Evolutionary conservation across 164 flowering plant species (phyloP).

Genomic region (Magnolia kwangsiensis): DNA sequence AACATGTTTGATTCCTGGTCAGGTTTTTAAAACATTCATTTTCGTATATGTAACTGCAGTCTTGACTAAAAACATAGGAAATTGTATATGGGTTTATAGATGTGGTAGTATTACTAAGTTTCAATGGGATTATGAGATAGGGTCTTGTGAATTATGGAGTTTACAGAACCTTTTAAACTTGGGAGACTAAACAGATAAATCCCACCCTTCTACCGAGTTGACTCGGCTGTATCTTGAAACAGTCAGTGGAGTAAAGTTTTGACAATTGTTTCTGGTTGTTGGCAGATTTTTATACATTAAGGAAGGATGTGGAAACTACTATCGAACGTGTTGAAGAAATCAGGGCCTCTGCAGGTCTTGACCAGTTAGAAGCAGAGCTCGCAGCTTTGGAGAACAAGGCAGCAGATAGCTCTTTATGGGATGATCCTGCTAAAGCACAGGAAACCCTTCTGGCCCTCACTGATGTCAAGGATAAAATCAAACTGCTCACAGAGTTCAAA

Average conservation of each 20-base stretch:
- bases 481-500: slow-evolving; percentile 70
- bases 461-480: slow-evolving; percentile 78
- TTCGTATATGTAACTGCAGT: too few species aligned
- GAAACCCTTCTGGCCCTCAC: slow-evolving; percentile 71
- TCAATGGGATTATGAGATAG: too few species aligned
- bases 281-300: slow-evolving; percentile 79
- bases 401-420: slow-evolving; percentile 86
- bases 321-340: slow-evolving; percentile 74
- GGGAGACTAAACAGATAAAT: background rate
- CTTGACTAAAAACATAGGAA: too few species aligned
- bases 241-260: background rate
- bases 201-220: background rate
- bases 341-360: slow-evolving; percentile 61
- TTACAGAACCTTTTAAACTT: background rate
- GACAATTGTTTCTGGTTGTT: background rate
- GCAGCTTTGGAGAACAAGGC: slow-evolving; percentile 60
- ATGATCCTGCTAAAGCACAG: slow-evolving; percentile 82
- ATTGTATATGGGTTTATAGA: too few species aligned
- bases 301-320: slow-evolving; percentile 73
- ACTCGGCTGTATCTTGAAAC: background rate
- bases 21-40: too few species aligned
- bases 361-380: slow-evolving; percentile 59
- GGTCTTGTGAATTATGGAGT: too few species aligned
- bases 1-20: too few species aligned
- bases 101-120: too few species aligned